Conservation (phyloP, 192 early-diverging fungal genomes). For the Backusella morwellensis region DNA sequence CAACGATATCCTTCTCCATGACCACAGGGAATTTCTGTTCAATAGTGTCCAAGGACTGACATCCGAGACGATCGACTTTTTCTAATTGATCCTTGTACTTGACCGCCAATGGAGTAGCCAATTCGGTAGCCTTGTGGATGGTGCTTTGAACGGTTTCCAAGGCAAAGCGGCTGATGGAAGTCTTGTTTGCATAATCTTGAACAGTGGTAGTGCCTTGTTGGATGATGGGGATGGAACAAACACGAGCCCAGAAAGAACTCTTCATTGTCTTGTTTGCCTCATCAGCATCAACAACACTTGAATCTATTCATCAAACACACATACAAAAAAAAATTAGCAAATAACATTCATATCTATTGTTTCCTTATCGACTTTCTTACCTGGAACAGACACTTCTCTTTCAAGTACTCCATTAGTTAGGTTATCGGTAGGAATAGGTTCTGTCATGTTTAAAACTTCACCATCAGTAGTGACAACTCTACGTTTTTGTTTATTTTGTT, state of each 20-base stretch:
- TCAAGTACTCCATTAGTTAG: background rate
- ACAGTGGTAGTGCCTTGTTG: conserved; percentile 21
- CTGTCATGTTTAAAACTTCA: background rate
- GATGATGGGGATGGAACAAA: conserved; percentile 33
- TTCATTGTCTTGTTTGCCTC: conserved; percentile 15
- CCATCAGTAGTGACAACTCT: background rate
- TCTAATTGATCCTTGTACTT: conserved; percentile 53
- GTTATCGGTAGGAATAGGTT: background rate
- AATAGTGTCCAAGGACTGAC: conserved; percentile 61
- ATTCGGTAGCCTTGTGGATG: conserved; percentile 17
- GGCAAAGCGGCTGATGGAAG: conserved; percentile 27
- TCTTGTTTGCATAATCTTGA: conserved; percentile 28
- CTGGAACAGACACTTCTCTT: background rate
- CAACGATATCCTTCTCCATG: conserved; percentile 55
- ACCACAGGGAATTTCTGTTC: conserved; percentile 62
- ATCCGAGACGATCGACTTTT: conserved; percentile 58
- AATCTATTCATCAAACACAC: background rate
- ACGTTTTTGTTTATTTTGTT: background rate
- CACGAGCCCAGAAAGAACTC: conserved; percentile 23
- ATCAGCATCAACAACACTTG: conserved; percentile 7
- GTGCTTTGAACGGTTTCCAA: conserved; percentile 27
- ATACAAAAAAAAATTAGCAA: background rate
- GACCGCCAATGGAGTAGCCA: conserved; percentile 34
- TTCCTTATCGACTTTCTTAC: background rate
- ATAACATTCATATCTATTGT: background rate